These are phyloP conservation scores for Macadamia tetraphylla DNA, from an alignment of 164 flowering plant species.

Conservation along the genomic window DNA sequence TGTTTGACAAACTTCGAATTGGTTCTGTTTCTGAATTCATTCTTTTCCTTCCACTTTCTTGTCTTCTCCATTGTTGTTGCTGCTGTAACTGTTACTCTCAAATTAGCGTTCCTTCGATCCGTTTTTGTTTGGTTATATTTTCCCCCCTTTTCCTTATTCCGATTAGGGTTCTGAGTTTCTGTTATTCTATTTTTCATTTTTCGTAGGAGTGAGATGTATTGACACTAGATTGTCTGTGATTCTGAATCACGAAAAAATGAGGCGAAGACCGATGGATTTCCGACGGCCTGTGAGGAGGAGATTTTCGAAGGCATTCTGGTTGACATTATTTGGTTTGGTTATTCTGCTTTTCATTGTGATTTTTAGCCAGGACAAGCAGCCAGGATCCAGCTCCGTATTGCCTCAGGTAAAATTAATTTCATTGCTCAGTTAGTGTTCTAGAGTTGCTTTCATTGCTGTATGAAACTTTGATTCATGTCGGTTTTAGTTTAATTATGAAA, in stretches of 20 bases:
- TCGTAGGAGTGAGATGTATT: too few species aligned
- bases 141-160: too few species aligned
- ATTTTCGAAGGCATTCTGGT: constrained; percentile 47
- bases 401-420: constrained; percentile 25
- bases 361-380: constrained; percentile 37
- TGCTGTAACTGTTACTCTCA: too few species aligned
- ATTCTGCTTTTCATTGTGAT: constrained; percentile 43
- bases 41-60: too few species aligned
- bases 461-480: neutral
- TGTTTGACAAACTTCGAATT: too few species aligned
- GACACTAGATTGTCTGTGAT: too few species aligned
- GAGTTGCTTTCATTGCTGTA: neutral
- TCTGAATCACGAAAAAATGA: constrained; percentile 27
- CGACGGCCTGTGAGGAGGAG: constrained; percentile 65
- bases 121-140: too few species aligned
- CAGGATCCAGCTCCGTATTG: constrained; percentile 32
- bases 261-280: constrained; percentile 57
- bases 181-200: too few species aligned
- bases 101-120: too few species aligned
- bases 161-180: too few species aligned
- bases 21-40: too few species aligned
- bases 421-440: neutral
- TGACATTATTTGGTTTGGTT: constrained; percentile 38
- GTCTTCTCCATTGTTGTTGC: too few species aligned
- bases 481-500: neutral